Conservation (phyloP, 192 early-diverging fungal genomes). For the Gryganskiella cystojenkinii region DNA sequence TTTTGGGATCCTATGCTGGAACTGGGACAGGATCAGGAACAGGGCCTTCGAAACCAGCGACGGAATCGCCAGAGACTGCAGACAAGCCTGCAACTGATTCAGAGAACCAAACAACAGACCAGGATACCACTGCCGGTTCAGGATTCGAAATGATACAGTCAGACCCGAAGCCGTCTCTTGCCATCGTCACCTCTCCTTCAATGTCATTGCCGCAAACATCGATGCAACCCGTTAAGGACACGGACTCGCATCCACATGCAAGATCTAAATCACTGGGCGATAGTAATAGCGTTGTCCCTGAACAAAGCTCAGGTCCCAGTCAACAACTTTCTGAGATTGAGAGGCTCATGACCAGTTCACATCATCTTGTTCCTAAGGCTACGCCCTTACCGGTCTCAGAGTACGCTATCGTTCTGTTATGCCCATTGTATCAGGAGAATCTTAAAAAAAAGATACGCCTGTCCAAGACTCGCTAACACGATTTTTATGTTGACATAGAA, state of each 20-base stretch:
- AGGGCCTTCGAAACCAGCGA: neutral
- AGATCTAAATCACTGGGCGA: constrained; percentile 11
- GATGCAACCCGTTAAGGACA: neutral
- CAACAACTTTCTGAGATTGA: constrained; percentile 46
- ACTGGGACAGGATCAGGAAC: constrained; percentile 7
- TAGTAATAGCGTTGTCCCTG: neutral
- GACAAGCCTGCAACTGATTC: neutral
- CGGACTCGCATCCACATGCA: neutral
- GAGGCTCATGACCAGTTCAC: constrained; percentile 41
- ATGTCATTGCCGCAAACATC: neutral
- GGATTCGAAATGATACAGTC: neutral
- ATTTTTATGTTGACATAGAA: constrained; percentile 27
- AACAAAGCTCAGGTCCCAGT: constrained; percentile 11
- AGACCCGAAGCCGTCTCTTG: constrained; percentile 2
- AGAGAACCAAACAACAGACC: neutral
- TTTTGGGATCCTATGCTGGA: constrained; percentile 26
- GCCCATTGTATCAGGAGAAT: no score
- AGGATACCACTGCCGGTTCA: neutral
- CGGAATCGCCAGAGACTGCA: neutral
- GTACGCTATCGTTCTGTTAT: constrained; percentile 3
- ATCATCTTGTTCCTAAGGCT: constrained; percentile 41
- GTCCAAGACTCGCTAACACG: no score
- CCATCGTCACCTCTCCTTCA: neutral
- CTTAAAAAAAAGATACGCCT: no score
- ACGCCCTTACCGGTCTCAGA: constrained; percentile 21